Base-by-base conservation (phyloP, 2,329 filamentous ascomycete species). In the Cladorrhinum sp. region DNA sequence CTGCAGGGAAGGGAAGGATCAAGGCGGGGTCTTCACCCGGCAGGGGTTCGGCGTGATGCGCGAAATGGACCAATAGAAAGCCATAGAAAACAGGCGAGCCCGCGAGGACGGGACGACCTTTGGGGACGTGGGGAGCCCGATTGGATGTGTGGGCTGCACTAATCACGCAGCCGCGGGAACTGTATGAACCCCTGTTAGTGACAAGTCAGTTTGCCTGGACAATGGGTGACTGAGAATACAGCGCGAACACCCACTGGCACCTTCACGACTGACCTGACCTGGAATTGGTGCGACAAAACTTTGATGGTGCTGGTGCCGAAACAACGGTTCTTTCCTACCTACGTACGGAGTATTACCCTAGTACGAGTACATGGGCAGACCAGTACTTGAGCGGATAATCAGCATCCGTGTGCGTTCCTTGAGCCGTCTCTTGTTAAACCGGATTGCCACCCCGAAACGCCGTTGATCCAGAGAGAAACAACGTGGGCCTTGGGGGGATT, bases 21-120 rank as follows among this genome's bases (percentile, higher is more conserved):
- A 55, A 50, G 60, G 63, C 61, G 63, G 65, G 65, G 65, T 63
- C 61, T 65, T 58, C 62, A 58, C 20, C 63, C 63, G 61, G 59
- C 57, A 56, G 60, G 54, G 54, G 39, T 57, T 10, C 54, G 26
- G 36, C 54, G 39, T 33, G 52, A 60, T 51, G 52, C 52, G 52
- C 24, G 42, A 55, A 36, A 59, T 58, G 58, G 57, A 60, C 65
- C 59, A 62, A 66, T 65, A 24, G 52, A 48, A 52, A 33, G 14
- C 33, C 26, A 21, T 36, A 26, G 36, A 24, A 24, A 36, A 55
- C 23, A 53, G 1, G 46, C 24, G 52, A 58, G 51, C 18, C 50
- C 51, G 51, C 59, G 48, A 57, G 16, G 57, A 56, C 57, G 63
- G 63, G 57, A 60, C 50, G 14, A 26, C 24, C 14, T 10, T 33